phyloP scores from a whole-genome alignment of 257 asterid species.

The Primulina eburnea region DNA sequence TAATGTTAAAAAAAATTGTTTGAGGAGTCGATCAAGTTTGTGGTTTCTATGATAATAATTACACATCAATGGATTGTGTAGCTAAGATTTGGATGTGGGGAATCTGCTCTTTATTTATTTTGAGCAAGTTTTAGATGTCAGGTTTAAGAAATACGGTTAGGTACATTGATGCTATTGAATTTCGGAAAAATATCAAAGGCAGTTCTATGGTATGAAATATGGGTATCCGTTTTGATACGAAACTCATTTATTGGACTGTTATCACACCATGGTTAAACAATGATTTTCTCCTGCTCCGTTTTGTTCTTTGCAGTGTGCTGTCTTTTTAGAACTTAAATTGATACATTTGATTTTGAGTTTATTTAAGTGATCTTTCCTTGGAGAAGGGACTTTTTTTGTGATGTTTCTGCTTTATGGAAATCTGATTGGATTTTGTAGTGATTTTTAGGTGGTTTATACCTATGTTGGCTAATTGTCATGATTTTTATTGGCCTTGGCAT shows the following conservation, averaged over 20 bases:
- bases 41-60: constrained; percentile 8
- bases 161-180: background rate
- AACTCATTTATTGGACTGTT: constrained; percentile 10
- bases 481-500: constrained; percentile 8
- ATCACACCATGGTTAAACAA: background rate
- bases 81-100: constrained; percentile 5
- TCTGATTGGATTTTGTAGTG: constrained; percentile 15
- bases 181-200: background rate
- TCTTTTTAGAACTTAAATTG: background rate
- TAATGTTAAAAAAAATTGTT: background rate
- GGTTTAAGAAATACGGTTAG: constrained; percentile 3
- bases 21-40: constrained; percentile 4
- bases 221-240: constrained; percentile 9
- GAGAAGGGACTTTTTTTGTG: background rate
- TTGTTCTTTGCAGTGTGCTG: background rate
- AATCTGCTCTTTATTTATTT: background rate
- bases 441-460: constrained; percentile 13
- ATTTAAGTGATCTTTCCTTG: background rate
- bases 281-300: background rate
- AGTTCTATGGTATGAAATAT: constrained; percentile 8
- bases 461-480: background rate
- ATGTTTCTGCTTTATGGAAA: constrained; percentile 7
- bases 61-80: constrained; percentile 11
- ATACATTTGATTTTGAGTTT: background rate
- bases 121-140: constrained; percentile 7